Conservation (phyloP, 495 filamentous ascomycete species). For the Aspergillus bridgeri region DNA sequence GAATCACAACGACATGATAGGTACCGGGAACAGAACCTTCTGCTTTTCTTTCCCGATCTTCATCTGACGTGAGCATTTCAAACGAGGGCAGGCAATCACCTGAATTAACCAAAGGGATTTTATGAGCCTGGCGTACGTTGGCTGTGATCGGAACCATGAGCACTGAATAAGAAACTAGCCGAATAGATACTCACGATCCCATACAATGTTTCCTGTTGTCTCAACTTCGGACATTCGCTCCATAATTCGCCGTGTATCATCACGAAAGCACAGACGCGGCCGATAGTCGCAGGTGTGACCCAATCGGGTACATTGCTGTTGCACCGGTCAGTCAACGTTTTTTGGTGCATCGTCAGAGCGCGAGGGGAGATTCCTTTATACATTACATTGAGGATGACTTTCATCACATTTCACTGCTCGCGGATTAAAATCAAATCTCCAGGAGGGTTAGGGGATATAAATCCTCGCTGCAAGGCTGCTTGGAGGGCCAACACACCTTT, state of each 20-base stretch:
- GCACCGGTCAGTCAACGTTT: conserved; percentile 10
- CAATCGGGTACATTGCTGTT: conserved; percentile 53
- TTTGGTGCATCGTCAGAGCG: not conserved
- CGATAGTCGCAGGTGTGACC: conserved; percentile 57
- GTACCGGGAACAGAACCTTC: conserved; percentile 50
- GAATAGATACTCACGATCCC: conserved; percentile 46
- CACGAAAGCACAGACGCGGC: conserved; percentile 52
- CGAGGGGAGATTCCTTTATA: conserved; percentile 21
- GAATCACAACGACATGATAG: conserved; percentile 54
- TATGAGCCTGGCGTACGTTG: not conserved
- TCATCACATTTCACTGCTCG: conserved; percentile 51
- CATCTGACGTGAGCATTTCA: conserved; percentile 52
- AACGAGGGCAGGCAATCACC: conserved; percentile 52
- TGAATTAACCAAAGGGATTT: not conserved
- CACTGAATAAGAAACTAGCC: conserved; percentile 1
- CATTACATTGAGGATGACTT: conserved; percentile 50
- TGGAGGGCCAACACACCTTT: conserved; percentile 44
- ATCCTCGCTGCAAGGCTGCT: no score
- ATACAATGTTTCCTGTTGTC: conserved; percentile 46
- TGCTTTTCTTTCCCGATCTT: conserved; percentile 58
- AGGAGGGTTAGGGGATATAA: no score
- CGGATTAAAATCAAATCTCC: no score
- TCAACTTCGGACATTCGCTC: conserved; percentile 54
- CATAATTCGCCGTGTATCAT: conserved; percentile 54
- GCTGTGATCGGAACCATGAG: not conserved